Evolutionary conservation across 148 eudicot species (phyloP).

Genomic region (Heliosperma pusillum): DNA sequence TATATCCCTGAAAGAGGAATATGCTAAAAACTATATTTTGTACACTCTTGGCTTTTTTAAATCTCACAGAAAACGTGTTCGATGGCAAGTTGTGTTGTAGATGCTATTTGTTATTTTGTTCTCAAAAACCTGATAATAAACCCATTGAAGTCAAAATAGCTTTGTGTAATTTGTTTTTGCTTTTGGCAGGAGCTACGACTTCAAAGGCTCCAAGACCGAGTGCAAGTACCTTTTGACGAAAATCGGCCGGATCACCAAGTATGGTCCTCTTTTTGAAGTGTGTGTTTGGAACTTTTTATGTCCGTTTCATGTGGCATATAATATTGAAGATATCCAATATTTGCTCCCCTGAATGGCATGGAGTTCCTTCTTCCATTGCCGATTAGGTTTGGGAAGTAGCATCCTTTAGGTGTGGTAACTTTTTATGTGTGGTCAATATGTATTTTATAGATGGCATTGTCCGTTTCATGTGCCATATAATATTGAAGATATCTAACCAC

Average conservation of each 20-base stretch:
- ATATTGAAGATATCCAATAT: too few relatives aligned
- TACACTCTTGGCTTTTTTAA: neutral
- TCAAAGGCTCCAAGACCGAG: constrained; percentile 50
- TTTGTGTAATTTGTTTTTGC: constrained; percentile 4
- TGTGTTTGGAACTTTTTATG: neutral
- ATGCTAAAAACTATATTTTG: neutral
- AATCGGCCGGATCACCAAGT: constrained; percentile 76
- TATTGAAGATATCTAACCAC: neutral
- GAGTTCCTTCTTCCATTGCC: neutral
- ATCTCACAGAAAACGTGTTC: neutral
- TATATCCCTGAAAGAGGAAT: neutral
- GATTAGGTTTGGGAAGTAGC: neutral
- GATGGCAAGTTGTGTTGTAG: neutral
- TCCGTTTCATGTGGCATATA: too few relatives aligned
- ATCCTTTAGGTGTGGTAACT: neutral
- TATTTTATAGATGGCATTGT: neutral
- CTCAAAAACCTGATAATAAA: neutral
- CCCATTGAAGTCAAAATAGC: neutral
- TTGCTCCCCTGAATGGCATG: neutral
- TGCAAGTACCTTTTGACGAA: constrained; percentile 63
- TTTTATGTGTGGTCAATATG: neutral
- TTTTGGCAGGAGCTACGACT: constrained; percentile 62
- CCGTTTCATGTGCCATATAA: neutral
- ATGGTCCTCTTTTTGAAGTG: constrained; percentile 10
- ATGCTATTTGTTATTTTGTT: neutral